Conservation (phyloP, 371 early-diverging fungal genomes). For the Mucor indicus region DNA sequence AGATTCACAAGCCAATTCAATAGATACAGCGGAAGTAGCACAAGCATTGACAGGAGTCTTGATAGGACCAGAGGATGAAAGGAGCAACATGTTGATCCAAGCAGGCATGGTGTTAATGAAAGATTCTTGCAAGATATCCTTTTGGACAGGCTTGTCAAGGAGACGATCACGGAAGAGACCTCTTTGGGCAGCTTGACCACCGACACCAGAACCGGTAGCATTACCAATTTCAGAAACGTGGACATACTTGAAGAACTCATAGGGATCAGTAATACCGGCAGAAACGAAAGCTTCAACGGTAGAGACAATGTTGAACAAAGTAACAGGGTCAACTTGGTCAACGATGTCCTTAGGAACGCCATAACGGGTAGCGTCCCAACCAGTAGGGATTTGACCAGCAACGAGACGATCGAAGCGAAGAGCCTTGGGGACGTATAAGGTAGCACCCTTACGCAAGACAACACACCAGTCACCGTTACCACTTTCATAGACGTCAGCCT, state of each 20-base stretch:
- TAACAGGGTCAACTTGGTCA: constrained; percentile 85
- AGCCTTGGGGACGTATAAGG: constrained; percentile 89
- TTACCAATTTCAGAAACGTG: constrained; percentile 93
- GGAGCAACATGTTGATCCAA: constrained; percentile 93
- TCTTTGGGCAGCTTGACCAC: constrained; percentile 79
- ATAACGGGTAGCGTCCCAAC: constrained; percentile 90
- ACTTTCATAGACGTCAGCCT: constrained; percentile 75
- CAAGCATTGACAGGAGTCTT: constrained; percentile 94
- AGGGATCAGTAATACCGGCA: constrained; percentile 92
- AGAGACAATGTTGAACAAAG: constrained; percentile 83
- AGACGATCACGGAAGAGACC: constrained; percentile 75
- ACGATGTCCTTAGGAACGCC: constrained; percentile 91
- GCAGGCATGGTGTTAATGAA: constrained; percentile 96
- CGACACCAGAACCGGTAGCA: constrained; percentile 79
- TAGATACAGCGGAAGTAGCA: constrained; percentile 88
- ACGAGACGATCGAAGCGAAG: constrained; percentile 90
- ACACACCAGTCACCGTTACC: constrained; percentile 73
- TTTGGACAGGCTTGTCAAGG: constrained; percentile 84
- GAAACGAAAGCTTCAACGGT: constrained; percentile 92
- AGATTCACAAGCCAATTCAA: constrained; percentile 88
- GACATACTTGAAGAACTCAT: constrained; percentile 95
- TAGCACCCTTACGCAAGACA: constrained; percentile 81
- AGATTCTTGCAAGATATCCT: constrained; percentile 91
- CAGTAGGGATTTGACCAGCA: constrained; percentile 92
- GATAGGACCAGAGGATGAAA: constrained; percentile 92